phyloP scores from a whole-genome alignment of 148 eudicot genomes.

The Chenopodium suecicum region DNA sequence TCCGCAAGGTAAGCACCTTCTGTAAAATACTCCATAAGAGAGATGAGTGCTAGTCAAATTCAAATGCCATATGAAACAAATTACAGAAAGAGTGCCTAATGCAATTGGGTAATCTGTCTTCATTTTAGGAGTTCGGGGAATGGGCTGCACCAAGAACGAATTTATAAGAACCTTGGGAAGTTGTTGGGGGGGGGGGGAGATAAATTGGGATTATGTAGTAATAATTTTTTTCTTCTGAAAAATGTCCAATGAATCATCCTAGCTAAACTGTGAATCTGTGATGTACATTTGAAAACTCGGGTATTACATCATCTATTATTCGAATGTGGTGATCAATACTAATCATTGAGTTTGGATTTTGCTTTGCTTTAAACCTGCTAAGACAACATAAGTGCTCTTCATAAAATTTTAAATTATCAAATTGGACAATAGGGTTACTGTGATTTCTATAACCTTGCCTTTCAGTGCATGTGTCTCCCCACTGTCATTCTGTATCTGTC shows the following conservation, averaged over 20 bases:
- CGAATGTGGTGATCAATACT: neutral
- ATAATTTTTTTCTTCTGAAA: neutral
- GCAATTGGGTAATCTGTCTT: neutral
- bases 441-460: neutral
- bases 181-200: neutral
- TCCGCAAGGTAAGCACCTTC: conserved; percentile 54
- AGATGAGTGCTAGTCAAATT: neutral
- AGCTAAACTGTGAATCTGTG: neutral
- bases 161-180: neutral
- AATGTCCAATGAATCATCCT: neutral
- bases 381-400: neutral
- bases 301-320: neutral
- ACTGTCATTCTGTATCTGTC: neutral
- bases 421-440: neutral
- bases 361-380: neutral
- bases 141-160: neutral
- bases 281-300: neutral
- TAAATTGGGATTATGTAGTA: neutral
- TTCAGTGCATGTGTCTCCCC: neutral
- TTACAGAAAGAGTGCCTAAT: conserved; percentile 1
- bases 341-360: neutral
- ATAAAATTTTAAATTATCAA: neutral
- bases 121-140: neutral
- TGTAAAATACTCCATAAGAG: neutral
- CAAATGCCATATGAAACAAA: neutral